Conservation (phyloP, 2,329 filamentous ascomycete species). For the Penicillium hesseltinei region DNA sequence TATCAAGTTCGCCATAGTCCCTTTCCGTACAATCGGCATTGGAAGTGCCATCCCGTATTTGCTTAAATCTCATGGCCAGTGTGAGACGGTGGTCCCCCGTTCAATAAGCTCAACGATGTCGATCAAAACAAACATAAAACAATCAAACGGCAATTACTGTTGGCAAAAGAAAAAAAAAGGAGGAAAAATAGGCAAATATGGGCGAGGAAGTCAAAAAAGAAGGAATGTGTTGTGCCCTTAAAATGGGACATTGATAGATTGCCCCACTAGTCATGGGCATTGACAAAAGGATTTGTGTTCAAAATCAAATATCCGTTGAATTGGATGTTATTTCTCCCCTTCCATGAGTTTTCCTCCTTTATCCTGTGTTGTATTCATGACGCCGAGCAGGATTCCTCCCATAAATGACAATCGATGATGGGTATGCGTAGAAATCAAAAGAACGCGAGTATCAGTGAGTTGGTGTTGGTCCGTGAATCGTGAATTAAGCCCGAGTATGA, state of each 20-base stretch:
- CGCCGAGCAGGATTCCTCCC: conserved; percentile 17
- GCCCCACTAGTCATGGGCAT: not conserved
- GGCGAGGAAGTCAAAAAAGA: not conserved
- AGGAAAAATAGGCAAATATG: not conserved
- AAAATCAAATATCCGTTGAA: not conserved
- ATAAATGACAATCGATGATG: conserved; percentile 21
- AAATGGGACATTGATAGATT: not conserved
- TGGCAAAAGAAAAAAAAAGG: not conserved
- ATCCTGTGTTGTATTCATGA: conserved; percentile 19
- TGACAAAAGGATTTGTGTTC: not conserved
- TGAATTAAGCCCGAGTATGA: conserved; percentile 12
- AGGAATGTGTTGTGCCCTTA: not conserved
- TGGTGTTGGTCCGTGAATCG: conserved; percentile 20
- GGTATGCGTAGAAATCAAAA: conserved; percentile 29
- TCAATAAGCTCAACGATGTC: conserved; percentile 2
- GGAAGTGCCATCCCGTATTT: not conserved
- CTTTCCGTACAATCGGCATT: conserved; percentile 1
- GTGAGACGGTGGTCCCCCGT: conserved; percentile 4
- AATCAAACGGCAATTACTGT: not conserved
- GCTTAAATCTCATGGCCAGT: not conserved
- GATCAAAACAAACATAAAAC: not conserved
- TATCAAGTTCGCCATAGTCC: conserved; percentile 1
- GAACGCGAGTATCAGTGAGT: conserved; percentile 10
- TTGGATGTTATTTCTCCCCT: not conserved
- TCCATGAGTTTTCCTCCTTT: conserved; percentile 6